Conservation (phyloP, 331 rosid genomes). For the Cydonia oblonga region DNA sequence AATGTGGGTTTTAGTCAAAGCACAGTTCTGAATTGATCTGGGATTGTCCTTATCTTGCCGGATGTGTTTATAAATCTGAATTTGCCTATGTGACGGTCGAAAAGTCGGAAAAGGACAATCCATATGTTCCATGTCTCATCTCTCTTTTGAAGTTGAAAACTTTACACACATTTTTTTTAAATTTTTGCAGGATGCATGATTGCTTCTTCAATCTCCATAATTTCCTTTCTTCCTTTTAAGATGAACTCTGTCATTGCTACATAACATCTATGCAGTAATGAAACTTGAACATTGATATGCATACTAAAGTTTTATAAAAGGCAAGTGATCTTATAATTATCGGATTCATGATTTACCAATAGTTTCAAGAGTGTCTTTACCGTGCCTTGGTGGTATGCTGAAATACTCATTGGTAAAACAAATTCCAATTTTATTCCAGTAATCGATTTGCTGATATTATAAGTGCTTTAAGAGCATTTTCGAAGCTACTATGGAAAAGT, state of each 20-base stretch:
- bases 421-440: not conserved
- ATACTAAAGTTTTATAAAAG: not conserved
- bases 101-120: not conserved
- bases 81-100: not conserved
- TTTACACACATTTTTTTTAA: too few relatives aligned
- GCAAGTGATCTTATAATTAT: not conserved
- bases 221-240: not conserved
- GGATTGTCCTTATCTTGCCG: constrained; percentile 4
- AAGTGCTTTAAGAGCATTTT: not conserved
- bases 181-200: not conserved
- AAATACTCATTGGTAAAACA: not conserved
- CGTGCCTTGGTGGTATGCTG: not conserved
- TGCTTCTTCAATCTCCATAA: not conserved
- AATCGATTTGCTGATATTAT: not conserved
- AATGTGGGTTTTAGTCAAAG: not conserved
- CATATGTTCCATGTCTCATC: not conserved
- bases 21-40: constrained; percentile 10
- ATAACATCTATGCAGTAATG: not conserved
- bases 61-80: not conserved
- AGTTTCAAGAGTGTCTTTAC: not conserved
- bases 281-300: not conserved
- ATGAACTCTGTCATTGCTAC: not conserved
- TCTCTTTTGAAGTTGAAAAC: not conserved
- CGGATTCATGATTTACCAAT: not conserved
- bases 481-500: not conserved